Percentiles rank a stretch among this genome's conserved stretches.
Conservation (phyloP, 805 yeast species). For the Metschnikowia aberdeeniae region DNA sequence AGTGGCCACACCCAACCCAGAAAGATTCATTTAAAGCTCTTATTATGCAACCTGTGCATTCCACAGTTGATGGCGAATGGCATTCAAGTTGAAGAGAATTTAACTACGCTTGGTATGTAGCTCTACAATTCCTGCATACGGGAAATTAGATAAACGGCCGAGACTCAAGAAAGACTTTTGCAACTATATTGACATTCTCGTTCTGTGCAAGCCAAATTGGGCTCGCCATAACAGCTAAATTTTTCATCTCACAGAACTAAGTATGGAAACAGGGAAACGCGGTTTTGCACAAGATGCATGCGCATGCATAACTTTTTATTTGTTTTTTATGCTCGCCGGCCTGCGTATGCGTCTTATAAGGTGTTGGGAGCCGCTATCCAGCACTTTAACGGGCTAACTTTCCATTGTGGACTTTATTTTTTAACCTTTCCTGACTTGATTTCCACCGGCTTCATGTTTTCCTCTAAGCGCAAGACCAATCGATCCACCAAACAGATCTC, state of each 20-base stretch:
- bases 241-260: background rate
- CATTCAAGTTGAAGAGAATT: too few species aligned
- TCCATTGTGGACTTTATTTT: background rate
- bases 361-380: background rate
- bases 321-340: background rate
- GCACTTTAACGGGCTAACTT: background rate
- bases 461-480: background rate
- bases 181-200: too few species aligned
- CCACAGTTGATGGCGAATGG: too few species aligned
- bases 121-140: too few species aligned
- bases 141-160: too few species aligned
- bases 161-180: too few species aligned
- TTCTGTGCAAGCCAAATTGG: too few species aligned
- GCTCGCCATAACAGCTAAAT: too few species aligned
- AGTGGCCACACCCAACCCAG: too few species aligned
- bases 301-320: background rate
- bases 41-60: too few species aligned
- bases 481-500: background rate
- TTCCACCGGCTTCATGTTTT: background rate
- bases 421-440: background rate
- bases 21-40: too few species aligned
- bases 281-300: background rate
- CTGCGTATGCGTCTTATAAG: background rate
- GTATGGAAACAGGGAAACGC: background rate
- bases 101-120: too few species aligned